Evolutionary conservation across 164 flowering plant genomes (phyloP), one percentile per base, ranked within the genome.

Genomic region (Annona squamosa): DNA sequence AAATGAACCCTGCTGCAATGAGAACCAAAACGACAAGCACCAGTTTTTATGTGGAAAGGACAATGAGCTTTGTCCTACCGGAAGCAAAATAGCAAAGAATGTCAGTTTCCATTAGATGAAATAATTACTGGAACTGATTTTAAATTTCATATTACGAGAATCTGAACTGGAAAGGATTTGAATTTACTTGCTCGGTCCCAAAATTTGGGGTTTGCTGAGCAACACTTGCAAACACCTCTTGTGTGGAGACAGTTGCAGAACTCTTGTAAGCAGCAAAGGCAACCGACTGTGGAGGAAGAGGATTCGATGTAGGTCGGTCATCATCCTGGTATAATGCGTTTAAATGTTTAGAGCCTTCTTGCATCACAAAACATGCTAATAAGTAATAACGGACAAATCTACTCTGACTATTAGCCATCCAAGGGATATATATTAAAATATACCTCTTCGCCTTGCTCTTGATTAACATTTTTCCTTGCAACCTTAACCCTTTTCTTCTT

Each of bases 1-100:
- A 90, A 93, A 75, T 95, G 99, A 74, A 89, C 89, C 82, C 99
- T 93, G 85, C 94, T 95, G 81, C 99, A 93, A 19, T 91, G 89
- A 17, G 84, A 78, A 65, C 98, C 97, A 86, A 93, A 95, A 12
- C 99, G 90, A 79, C 99, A 95, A 63, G 90, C 92, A 75, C 97
- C 99, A 73, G 98, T 95, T 80, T 95, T 93, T 43, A 93, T 76
- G 81, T 95, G 98, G 78, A 95, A 95, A 69, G 99, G 99, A 63
- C 98, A 93, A 74, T 95, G 94, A 77, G 90, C 90, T 90, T 93
- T 95, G 79, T 95, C 99, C 99, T 95, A 87, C 71, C 16, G 76
- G 42, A 43, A 46, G 70, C 10, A 74, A 26, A 63, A 62, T 43
- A 42, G 16, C 17, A 46, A 17, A 70, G 43, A 52, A 66, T 63